These are phyloP conservation scores for Boletus rubescentipes DNA, from an alignment of 768 basidiomycete genomes.

Conservation along the genomic window DNA sequence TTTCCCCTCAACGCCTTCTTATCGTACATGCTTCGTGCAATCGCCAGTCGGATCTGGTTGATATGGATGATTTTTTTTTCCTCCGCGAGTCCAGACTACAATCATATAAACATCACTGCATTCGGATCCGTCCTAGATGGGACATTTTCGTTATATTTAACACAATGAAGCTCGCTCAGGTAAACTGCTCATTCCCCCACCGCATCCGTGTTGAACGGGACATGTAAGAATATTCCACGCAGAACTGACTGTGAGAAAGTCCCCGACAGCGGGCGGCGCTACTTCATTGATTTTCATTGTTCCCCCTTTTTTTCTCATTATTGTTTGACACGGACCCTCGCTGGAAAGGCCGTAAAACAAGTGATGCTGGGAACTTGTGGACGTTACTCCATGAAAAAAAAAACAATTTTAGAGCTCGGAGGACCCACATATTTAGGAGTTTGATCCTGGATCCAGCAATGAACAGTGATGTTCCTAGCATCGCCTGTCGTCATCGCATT, in stretches of 20 bases:
- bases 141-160: slow-evolving; percentile 11
- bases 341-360: background rate
- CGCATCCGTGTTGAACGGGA: slow-evolving; percentile 25
- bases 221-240: slow-evolving; percentile 12
- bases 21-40: slow-evolving; percentile 11
- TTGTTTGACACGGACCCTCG: slow-evolving; percentile 7
- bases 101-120: slow-evolving; percentile 7
- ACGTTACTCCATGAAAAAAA: background rate
- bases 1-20: slow-evolving; percentile 10
- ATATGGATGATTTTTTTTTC: slow-evolving; percentile 7
- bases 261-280: background rate
- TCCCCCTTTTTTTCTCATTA: background rate
- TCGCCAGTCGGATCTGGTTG: slow-evolving; percentile 16
- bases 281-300: slow-evolving; percentile 6
- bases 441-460: slow-evolving; percentile 6
- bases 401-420: background rate
- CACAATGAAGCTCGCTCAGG: slow-evolving; percentile 9
- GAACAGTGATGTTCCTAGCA: slow-evolving; percentile 12
- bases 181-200: slow-evolving; percentile 4
- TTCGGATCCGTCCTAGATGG: slow-evolving; percentile 21
- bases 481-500: slow-evolving; percentile 14
- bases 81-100: slow-evolving; percentile 10
- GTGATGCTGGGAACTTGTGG: background rate
- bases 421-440: background rate
- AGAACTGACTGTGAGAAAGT: slow-evolving; percentile 20